A percentile compares a stretch with the other conserved stretches of the same genome.
These are phyloP conservation scores for Aspergillus vadensis DNA, from an alignment of 2,329 filamentous ascomycete genomes.

Conservation along the genomic window DNA sequence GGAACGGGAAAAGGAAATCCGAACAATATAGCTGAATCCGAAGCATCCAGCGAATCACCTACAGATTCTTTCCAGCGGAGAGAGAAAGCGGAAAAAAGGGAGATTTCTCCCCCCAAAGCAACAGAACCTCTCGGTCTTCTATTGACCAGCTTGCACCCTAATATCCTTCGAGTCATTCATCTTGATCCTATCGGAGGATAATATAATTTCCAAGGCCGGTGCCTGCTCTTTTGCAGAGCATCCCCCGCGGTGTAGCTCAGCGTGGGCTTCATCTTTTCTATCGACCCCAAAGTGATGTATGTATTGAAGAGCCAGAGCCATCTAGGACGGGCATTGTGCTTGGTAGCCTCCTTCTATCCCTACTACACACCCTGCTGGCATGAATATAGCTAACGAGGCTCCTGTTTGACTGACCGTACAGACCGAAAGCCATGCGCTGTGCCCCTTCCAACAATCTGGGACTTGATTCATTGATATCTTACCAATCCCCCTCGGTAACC, in stretches of 20 bases:
- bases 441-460: constrained; percentile 20
- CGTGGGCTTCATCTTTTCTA: constrained; percentile 24
- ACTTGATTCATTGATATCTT: constrained; percentile 24
- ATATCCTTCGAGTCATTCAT: background rate
- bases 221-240: constrained; percentile 13
- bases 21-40: background rate
- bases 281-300: constrained; percentile 13
- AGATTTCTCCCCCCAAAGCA: background rate
- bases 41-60: constrained; percentile 1
- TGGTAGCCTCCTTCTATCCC: constrained; percentile 1
- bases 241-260: constrained; percentile 18
- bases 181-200: background rate
- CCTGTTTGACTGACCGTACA: background rate
- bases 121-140: background rate
- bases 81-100: background rate
- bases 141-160: background rate
- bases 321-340: background rate
- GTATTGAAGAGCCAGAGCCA: constrained; percentile 21
- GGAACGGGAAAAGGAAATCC: background rate
- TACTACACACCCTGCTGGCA: background rate
- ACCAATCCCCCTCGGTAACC: constrained; percentile 18
- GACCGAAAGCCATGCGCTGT: constrained; percentile 30
- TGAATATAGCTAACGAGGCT: background rate
- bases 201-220: background rate
- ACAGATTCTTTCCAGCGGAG: constrained; percentile 2